These are phyloP conservation scores for Aspergillus uvarum DNA, from an alignment of 2,329 filamentous ascomycete species.

Conservation along the genomic window DNA sequence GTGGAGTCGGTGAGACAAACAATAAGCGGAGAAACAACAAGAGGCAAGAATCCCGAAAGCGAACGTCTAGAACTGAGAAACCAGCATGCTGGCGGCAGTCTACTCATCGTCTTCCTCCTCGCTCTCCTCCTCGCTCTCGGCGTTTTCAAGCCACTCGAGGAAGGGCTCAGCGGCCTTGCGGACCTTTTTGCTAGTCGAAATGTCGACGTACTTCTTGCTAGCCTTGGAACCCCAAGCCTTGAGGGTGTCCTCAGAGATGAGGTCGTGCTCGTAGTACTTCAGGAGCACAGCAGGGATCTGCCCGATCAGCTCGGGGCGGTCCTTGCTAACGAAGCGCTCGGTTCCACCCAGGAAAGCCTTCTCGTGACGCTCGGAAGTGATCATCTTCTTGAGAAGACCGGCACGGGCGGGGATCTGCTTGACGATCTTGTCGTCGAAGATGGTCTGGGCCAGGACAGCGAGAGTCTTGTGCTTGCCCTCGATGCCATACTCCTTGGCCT, in stretches of 20 bases:
- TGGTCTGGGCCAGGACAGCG: conserved; percentile 84
- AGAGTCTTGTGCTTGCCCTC: conserved; percentile 92
- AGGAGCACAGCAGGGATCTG: conserved; percentile 84
- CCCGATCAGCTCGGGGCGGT: conserved; percentile 74
- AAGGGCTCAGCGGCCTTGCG: conserved; percentile 93
- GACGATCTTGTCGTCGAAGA: conserved; percentile 88
- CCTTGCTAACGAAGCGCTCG: conserved; percentile 83
- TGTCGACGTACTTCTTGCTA: conserved; percentile 96
- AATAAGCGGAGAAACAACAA: background rate
- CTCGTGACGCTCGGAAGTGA: conserved; percentile 89
- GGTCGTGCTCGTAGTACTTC: conserved; percentile 85
- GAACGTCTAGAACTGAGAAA: background rate
- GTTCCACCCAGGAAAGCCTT: conserved; percentile 94
- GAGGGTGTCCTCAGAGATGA: conserved; percentile 83
- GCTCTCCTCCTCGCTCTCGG: conserved; percentile 71
- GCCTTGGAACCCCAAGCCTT: conserved; percentile 91
- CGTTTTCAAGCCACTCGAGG: conserved; percentile 88
- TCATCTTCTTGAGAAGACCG: conserved; percentile 85
- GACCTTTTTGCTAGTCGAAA: conserved; percentile 87
- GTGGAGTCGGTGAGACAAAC: conserved; percentile 1
- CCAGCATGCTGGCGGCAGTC: conserved; percentile 2
- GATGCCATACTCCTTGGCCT: conserved; percentile 94
- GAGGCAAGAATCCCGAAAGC: conserved; percentile 13
- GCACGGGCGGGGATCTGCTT: conserved; percentile 84
- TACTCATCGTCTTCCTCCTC: conserved; percentile 56